Percentiles rank a stretch among this genome's conserved stretches.
Conservation (phyloP, 2,329 filamentous ascomycete genomes). For the Ophiocordyceps camponoti-rufipedis region DNA sequence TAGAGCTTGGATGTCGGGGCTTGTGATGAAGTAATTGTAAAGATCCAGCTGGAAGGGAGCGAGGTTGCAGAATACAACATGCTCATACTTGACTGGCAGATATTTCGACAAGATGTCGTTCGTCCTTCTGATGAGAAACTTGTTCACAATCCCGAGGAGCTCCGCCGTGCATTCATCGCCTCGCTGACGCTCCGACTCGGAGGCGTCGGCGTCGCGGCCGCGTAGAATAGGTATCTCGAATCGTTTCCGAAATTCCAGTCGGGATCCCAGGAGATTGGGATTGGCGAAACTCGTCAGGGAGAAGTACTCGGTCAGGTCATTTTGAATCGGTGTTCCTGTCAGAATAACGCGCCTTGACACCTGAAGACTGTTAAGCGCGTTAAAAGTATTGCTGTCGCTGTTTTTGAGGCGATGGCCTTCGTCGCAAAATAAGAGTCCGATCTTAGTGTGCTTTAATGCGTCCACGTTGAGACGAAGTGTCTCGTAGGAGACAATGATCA, state of each 20-base stretch:
- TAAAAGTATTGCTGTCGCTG: constrained; percentile 89
- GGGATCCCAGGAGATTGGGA: constrained; percentile 73
- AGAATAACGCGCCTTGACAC: constrained; percentile 85
- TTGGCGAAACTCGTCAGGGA: constrained; percentile 93
- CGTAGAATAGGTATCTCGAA: constrained; percentile 86
- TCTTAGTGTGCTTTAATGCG: constrained; percentile 74
- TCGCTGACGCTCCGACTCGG: constrained; percentile 61
- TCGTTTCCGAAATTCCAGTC: constrained; percentile 80
- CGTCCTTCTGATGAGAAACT: constrained; percentile 92
- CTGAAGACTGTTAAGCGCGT: constrained; percentile 73
- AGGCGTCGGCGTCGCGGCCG: constrained; percentile 78
- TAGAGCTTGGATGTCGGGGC: constrained; percentile 82
- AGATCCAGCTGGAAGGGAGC: constrained; percentile 83
- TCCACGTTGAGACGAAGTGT: constrained; percentile 82
- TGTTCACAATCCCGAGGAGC: constrained; percentile 75
- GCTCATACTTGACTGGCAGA: constrained; percentile 93
- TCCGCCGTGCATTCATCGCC: constrained; percentile 73
- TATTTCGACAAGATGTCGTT: constrained; percentile 98
- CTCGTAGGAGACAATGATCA: constrained; percentile 96
- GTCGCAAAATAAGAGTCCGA: constrained; percentile 85
- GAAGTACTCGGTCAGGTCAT: constrained; percentile 97
- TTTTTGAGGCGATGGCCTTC: constrained; percentile 96
- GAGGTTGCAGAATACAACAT: constrained; percentile 94
- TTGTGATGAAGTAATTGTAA: constrained; percentile 95
- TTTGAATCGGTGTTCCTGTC: constrained; percentile 94